These are phyloP conservation scores for Russula foetens DNA, from an alignment of 768 basidiomycete species.

Conservation along the genomic window DNA sequence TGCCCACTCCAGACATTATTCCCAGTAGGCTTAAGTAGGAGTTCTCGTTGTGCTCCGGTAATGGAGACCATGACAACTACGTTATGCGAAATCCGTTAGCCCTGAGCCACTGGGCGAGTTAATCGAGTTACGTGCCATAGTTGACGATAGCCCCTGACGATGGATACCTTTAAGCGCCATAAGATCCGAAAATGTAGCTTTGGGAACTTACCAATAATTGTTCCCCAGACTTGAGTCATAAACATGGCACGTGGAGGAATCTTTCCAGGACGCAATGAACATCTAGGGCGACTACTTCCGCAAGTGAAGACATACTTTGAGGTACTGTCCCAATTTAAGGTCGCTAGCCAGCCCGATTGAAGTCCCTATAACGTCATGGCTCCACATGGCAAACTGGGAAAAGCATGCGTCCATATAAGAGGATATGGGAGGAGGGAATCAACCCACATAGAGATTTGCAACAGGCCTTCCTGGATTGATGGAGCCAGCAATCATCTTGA, in stretches of 20 bases:
- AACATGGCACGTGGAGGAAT: constrained; percentile 63
- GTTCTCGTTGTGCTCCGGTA: constrained; percentile 44
- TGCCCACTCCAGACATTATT: constrained; percentile 46
- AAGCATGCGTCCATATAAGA: not conserved
- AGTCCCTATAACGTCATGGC: constrained; percentile 49
- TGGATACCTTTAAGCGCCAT: not conserved
- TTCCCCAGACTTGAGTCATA: constrained; percentile 57
- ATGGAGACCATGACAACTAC: constrained; percentile 52
- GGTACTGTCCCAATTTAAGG: constrained; percentile 50
- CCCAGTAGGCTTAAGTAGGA: constrained; percentile 43
- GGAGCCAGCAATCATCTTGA: constrained; percentile 58
- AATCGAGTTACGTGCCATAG: constrained; percentile 23
- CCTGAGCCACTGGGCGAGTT: constrained; percentile 20
- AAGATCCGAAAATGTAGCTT: not conserved
- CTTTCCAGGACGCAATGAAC: constrained; percentile 30
- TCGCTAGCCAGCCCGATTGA: constrained; percentile 46
- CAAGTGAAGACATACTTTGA: constrained; percentile 8
- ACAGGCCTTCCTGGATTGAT: constrained; percentile 57
- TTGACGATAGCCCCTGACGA: constrained; percentile 28
- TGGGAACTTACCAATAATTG: constrained; percentile 38
- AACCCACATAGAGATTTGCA: constrained; percentile 54
- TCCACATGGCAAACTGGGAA: constrained; percentile 57
- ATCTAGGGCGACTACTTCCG: not conserved
- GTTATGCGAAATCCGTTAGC: not conserved
- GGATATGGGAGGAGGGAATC: not conserved